Percentiles rank a stretch among this genome's conserved stretches.
These are phyloP conservation scores for Penicillium argentinense DNA, from an alignment of 495 filamentous ascomycete genomes.

Conservation along the genomic window DNA sequence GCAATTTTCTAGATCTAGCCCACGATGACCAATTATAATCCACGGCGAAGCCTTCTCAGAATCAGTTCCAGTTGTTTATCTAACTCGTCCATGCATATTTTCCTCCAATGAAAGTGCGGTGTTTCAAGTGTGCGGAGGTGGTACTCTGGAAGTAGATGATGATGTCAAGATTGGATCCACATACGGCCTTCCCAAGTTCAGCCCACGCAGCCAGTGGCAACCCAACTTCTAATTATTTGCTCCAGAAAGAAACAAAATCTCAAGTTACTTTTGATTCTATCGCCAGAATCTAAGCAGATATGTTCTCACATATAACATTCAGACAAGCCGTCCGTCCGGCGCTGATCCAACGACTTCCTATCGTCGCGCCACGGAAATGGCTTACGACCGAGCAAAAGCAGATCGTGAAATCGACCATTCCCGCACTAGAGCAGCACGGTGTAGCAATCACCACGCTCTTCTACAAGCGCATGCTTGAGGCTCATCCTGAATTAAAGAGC, in stretches of 20 bases:
- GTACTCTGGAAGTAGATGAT: neutral
- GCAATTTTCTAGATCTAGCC: constrained; percentile 33
- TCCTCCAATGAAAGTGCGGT: neutral
- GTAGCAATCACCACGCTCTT: constrained; percentile 58
- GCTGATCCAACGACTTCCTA: neutral
- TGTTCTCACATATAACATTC: neutral
- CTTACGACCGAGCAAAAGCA: constrained; percentile 22
- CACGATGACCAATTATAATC: no score
- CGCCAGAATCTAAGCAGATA: no score
- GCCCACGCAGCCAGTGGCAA: neutral
- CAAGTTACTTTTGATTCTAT: no score
- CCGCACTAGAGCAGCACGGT: constrained; percentile 62
- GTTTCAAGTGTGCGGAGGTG: no score
- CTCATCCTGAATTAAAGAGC: constrained; percentile 56
- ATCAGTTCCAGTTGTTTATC: no score
- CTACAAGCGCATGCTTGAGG: constrained; percentile 58
- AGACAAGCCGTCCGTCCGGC: constrained; percentile 1
- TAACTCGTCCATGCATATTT: neutral
- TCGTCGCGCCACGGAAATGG: neutral
- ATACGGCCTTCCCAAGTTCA: no score
- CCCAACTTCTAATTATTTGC: no score
- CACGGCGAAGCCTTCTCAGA: no score
- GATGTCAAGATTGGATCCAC: constrained; percentile 2
- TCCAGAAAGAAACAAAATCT: no score
- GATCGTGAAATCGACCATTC: constrained; percentile 27